These are phyloP conservation scores for Aaosphaeria pasadenensis DNA, from an alignment of 2,329 filamentous ascomycete species.

Conservation along the genomic window DNA sequence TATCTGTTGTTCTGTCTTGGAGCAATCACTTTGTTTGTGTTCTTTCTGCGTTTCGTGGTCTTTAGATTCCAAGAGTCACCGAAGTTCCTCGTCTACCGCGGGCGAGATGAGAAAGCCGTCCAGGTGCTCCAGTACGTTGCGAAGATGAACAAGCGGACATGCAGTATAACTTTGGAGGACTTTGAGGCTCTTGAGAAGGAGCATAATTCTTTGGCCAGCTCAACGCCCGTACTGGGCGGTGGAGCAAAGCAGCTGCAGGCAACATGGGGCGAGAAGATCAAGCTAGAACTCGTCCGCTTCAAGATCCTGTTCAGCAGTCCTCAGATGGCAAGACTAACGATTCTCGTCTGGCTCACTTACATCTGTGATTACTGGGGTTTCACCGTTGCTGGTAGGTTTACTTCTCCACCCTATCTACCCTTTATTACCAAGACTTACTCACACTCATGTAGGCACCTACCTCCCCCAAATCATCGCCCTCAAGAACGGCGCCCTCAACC, in stretches of 20 bases:
- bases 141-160: constrained; percentile 38
- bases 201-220: constrained; percentile 15
- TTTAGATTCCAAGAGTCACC: constrained; percentile 59
- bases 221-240: constrained; percentile 26
- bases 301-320: constrained; percentile 44
- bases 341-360: constrained; percentile 51
- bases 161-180: constrained; percentile 32
- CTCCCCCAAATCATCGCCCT: constrained; percentile 50
- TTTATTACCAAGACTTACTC: background rate
- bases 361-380: constrained; percentile 52
- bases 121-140: constrained; percentile 44
- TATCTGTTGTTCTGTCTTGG: constrained; percentile 44
- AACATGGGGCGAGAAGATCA: constrained; percentile 33
- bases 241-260: constrained; percentile 28
- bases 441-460: constrained; percentile 38
- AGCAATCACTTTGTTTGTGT: constrained; percentile 41
- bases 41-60: constrained; percentile 53
- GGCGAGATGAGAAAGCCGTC: constrained; percentile 52
- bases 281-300: constrained; percentile 43
- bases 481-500: constrained; percentile 48
- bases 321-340: constrained; percentile 44
- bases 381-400: constrained; percentile 41
- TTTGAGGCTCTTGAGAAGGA: constrained; percentile 35
- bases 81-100: constrained; percentile 56
- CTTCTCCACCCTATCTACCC: background rate